These are phyloP conservation scores for Parasitella parasitica DNA, from an alignment of 371 early-diverging fungal genomes.

Conservation along the genomic window DNA sequence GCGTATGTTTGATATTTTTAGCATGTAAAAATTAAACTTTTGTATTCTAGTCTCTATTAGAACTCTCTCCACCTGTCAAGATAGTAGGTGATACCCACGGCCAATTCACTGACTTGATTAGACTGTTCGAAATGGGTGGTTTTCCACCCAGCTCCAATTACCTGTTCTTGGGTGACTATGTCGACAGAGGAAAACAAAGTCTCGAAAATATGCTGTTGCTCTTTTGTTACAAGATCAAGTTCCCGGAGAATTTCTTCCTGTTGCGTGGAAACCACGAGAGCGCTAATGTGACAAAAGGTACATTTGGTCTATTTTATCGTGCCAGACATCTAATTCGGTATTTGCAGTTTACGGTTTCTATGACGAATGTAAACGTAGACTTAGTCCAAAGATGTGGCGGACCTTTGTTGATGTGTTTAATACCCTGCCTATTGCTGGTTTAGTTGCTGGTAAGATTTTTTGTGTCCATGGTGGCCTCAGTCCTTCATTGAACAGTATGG, in stretches of 20 bases:
- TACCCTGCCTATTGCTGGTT: constrained; percentile 94
- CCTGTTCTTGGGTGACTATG: constrained; percentile 96
- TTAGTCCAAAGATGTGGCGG: constrained; percentile 95
- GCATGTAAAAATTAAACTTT: not conserved
- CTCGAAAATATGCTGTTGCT: constrained; percentile 93
- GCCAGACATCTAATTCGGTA: constrained; percentile 9
- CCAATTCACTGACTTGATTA: constrained; percentile 88
- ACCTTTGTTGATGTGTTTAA: constrained; percentile 98
- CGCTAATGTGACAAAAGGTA: constrained; percentile 83
- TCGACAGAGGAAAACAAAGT: constrained; percentile 93
- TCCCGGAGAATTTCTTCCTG: constrained; percentile 93
- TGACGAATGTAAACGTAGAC: constrained; percentile 98
- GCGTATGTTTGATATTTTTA: not conserved
- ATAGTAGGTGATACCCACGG: constrained; percentile 97
- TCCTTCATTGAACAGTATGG: constrained; percentile 84
- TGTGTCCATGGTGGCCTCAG: constrained; percentile 98
- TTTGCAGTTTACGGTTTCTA: constrained; percentile 98
- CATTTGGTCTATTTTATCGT: not conserved
- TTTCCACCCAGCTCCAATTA: constrained; percentile 89
- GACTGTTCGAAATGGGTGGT: constrained; percentile 91
- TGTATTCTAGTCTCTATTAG: constrained; percentile 71
- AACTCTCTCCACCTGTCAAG: constrained; percentile 96
- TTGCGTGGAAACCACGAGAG: constrained; percentile 98
- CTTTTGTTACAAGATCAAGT: constrained; percentile 95
- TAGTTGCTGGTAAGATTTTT: constrained; percentile 96